Base-by-base conservation (phyloP, 139 green algal species). In the Micractinium sp. region DNA sequence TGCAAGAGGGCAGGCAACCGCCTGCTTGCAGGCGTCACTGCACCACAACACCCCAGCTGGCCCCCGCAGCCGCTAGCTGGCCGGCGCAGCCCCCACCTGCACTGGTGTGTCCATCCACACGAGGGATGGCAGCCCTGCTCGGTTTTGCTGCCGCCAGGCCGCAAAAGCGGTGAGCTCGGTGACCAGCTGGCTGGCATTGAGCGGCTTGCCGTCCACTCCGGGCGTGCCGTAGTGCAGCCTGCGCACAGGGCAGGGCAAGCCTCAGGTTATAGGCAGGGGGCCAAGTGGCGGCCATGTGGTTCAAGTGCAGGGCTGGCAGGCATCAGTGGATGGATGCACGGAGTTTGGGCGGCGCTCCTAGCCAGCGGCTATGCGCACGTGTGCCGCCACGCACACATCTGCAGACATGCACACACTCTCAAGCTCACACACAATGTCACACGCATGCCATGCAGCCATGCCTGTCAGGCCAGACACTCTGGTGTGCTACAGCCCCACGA, bases 91-190 rank as follows among this genome's bases (percentile, higher is more conserved):
- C 77, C n/a, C 15, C 29, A 67, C 82, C 82, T 87, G 82, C 29
- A 87, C 83, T 0, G 88, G 82, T 18, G 38, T 82, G 76, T 88
- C 81, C 88, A 91, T 91, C 88, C 88, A 91, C 3, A 91, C 33
- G 13, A 91, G 27, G 71, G 47, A 47, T n/a, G 88, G 88, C 82
- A 91, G 74, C 60, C 23, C 29, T 13, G 9, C 38, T 0, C 22
- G 22, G 31, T 87, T 31, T 27, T n/a, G 87, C 47, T 67, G 60
- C 81, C 39, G 73, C 61, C 39, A 82, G 47, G 31, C 53, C 33
- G 73, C 47, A 36, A 80, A 61, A 3, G 66, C 33, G 14, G n/a
- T 22, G 33, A 73, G 14, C 9, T 88, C 71, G 0, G 20, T 36
- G 18, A 35, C 38, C 69, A 90, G 81, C 18, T 31, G 41, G 75